Evolutionary conservation across 1,284 basidiomycete species (phyloP), one percentile per base, ranked within the genome.

Genomic region (Macrocybe sp.): DNA sequence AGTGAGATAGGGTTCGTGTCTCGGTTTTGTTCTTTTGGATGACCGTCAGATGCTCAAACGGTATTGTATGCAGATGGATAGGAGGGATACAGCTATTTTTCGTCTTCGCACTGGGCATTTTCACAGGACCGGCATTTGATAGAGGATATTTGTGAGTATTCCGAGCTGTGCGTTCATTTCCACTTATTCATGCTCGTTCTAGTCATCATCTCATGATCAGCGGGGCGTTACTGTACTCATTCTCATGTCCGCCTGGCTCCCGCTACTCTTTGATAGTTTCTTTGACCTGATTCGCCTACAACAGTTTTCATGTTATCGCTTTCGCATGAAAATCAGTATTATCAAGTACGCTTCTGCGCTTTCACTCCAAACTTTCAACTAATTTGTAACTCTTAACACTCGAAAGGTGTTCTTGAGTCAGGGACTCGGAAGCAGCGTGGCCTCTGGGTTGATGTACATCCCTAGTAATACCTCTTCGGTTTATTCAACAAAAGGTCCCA

Each of bases 381-480:
- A 8, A 6, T 5, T 7, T 32, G n/a, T 34, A n/a, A 36, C 31
- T 37, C 29, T 37, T 16, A 16, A 10, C 2, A n/a, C 11, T 4
- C 61, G 60, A 41, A 7, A 73, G 68, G 63, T 76, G n/a, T 75
- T 76, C 56, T 65, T 78, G 7, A 63, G 67, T 4, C 75, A 78
- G 52, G 75, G 66, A 14, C 55, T 77, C 8, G 73, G 72, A 2
- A 63, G 71, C 46, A 74, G 76, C 0, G 33, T 60, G 9, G 58
- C 58, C 1, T 46, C 51, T n/a, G 62, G 64, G 2, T 40, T 60
- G 8, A 50, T 52, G 1, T 65, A 62, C 41, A 47, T 59, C 10
- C 62, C 62, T 2, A 62, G 63, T 59, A 45, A 16, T 41, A 14
- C 9, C 31, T 41, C 39, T 14, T 12, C n/a, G 9, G 4, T 6